phyloP scores from a whole-genome alignment of 768 basidiomycete genomes.

The Boletus fagicola region DNA sequence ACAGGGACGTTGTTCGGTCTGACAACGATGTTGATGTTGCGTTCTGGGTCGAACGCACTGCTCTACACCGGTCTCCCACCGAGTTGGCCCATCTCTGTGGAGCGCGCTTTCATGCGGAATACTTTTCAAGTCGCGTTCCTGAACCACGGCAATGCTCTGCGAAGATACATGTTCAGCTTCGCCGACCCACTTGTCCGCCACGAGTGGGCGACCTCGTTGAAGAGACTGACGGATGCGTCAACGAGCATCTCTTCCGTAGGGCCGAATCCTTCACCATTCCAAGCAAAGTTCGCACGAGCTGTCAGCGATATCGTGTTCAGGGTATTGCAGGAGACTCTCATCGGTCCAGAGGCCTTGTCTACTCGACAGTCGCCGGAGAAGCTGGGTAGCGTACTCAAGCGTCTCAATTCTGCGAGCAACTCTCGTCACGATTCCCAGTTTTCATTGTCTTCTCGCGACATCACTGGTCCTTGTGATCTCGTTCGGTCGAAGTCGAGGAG shows the following conservation, averaged over 20 bases:
- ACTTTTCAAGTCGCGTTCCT: constrained; percentile 91
- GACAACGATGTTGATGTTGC: constrained; percentile 80
- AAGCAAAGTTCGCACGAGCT: constrained; percentile 56
- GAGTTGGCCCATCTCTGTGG: constrained; percentile 74
- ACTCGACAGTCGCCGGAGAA: constrained; percentile 27
- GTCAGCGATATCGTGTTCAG: constrained; percentile 76
- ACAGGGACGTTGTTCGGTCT: constrained; percentile 82
- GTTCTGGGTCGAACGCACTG: constrained; percentile 80
- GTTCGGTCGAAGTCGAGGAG: constrained; percentile 70
- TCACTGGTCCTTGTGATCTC: constrained; percentile 37
- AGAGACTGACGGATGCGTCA: constrained; percentile 61
- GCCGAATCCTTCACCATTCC: constrained; percentile 35
- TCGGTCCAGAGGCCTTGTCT: constrained; percentile 38
- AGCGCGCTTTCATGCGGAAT: constrained; percentile 94
- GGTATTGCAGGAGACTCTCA: constrained; percentile 81
- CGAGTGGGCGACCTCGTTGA: constrained; percentile 69
- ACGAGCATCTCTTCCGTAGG: constrained; percentile 24
- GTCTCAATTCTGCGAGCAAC: constrained; percentile 20
- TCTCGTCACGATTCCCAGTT: constrained; percentile 24
- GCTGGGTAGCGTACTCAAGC: constrained; percentile 36
- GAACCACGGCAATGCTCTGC: constrained; percentile 61
- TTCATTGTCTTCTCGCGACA: constrained; percentile 26
- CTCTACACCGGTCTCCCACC: constrained; percentile 80
- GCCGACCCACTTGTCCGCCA: constrained; percentile 73
- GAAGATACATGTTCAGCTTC: constrained; percentile 95